phyloP scores from a whole-genome alignment of 129 eudicot genomes.

The Lonicera japonica region DNA sequence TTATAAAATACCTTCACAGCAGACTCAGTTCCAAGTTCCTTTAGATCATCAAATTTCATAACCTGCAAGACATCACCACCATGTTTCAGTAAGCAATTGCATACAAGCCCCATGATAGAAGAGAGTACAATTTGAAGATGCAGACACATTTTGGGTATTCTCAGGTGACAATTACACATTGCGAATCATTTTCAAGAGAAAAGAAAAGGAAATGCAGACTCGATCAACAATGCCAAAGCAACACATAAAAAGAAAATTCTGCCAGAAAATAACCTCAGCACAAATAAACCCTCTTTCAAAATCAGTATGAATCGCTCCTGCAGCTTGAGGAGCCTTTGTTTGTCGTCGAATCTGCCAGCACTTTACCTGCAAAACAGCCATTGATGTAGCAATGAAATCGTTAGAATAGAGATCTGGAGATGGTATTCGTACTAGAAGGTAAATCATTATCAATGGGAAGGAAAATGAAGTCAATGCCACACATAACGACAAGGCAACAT shows the following conservation, averaged over 20 bases:
- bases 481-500: too few species aligned
- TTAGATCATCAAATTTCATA: constrained; percentile 95
- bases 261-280: constrained; percentile 63
- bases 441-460: constrained; percentile 1
- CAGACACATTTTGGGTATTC: not conserved
- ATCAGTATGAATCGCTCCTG: constrained; percentile 97
- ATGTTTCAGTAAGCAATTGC: not conserved
- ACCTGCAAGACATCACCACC: constrained; percentile 45
- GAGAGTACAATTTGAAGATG: not conserved
- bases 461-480: not conserved
- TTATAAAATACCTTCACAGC: constrained; percentile 73
- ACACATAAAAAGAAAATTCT: not conserved
- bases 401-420: not conserved
- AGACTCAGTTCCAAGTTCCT: constrained; percentile 76
- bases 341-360: constrained; percentile 97
- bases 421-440: not conserved
- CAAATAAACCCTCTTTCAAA: constrained; percentile 95
- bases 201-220: not conserved
- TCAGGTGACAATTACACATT: not conserved
- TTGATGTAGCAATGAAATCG: not conserved
- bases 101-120: not conserved
- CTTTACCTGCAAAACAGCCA: constrained; percentile 52
- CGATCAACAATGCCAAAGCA: not conserved
- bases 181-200: not conserved
- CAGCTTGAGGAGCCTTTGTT: constrained; percentile 99